A percentile compares a stretch with the other conserved stretches of the same genome.
These are phyloP conservation scores for Aspergillus cavernicola DNA, from an alignment of 495 filamentous ascomycete species.

Conservation along the genomic window DNA sequence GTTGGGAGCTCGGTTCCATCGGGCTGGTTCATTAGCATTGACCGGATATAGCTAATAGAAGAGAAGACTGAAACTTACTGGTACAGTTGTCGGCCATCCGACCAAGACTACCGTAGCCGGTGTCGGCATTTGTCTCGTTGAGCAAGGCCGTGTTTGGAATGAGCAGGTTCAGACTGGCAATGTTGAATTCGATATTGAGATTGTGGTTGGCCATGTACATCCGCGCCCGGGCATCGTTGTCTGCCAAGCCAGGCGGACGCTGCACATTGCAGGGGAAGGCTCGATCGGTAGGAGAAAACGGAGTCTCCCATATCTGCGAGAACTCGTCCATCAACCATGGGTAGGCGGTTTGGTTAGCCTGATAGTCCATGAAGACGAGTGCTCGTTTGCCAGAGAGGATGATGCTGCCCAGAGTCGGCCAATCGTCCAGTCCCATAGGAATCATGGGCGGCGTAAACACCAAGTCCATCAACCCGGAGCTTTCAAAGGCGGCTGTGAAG, in stretches of 20 bases:
- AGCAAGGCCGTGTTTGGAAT: slow-evolving; percentile 69
- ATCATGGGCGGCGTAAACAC: slow-evolving; percentile 67
- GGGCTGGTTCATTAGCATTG: slow-evolving; percentile 24
- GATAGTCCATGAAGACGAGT: slow-evolving; percentile 75
- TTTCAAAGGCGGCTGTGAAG: slow-evolving; percentile 58
- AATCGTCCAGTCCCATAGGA: slow-evolving; percentile 68
- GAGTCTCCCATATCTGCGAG: slow-evolving; percentile 64
- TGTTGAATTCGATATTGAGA: slow-evolving; percentile 66
- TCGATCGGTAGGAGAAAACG: slow-evolving; percentile 57
- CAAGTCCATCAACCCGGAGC: slow-evolving; percentile 63
- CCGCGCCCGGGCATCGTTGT: slow-evolving; percentile 49
- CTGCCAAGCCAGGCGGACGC: slow-evolving; percentile 55
- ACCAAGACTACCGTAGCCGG: slow-evolving; percentile 67
- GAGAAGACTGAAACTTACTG: slow-evolving; percentile 42
- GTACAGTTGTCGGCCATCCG: slow-evolving; percentile 64
- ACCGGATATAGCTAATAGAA: not conserved
- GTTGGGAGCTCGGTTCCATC: slow-evolving; percentile 73
- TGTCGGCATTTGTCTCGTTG: slow-evolving; percentile 64
- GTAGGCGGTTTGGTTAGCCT: slow-evolving; percentile 71
- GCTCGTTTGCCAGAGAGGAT: slow-evolving; percentile 63
- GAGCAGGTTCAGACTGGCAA: slow-evolving; percentile 58
- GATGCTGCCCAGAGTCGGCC: slow-evolving; percentile 80
- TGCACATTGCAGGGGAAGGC: slow-evolving; percentile 58
- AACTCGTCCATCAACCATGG: slow-evolving; percentile 68
- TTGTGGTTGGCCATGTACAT: slow-evolving; percentile 95